These are phyloP conservation scores for Aspergillus biplanus DNA, from an alignment of 495 filamentous ascomycete genomes.

Conservation along the genomic window DNA sequence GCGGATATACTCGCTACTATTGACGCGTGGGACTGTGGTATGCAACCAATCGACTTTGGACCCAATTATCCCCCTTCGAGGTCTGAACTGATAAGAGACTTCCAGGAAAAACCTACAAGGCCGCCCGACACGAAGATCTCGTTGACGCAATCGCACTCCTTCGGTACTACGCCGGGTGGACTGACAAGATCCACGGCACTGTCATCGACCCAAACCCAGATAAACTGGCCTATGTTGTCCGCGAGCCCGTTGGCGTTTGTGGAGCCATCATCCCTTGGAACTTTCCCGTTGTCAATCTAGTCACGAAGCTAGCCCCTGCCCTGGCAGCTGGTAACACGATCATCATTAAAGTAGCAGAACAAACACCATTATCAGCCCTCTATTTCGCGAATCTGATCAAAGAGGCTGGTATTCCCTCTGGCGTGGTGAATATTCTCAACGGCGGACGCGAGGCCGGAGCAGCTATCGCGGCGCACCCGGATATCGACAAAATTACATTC, in stretches of 20 bases:
- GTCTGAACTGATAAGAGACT: too few species aligned
- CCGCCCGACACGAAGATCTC: slow-evolving; percentile 75
- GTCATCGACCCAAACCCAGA: slow-evolving; percentile 77
- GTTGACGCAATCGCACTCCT: slow-evolving; percentile 68
- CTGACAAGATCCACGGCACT: slow-evolving; percentile 91
- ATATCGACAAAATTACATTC: slow-evolving; percentile 91
- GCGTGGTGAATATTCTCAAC: slow-evolving; percentile 92
- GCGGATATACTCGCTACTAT: slow-evolving; percentile 81
- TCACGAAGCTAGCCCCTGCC: slow-evolving; percentile 92
- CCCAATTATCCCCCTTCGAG: too few species aligned
- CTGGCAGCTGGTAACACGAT: slow-evolving; percentile 87
- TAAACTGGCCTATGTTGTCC: slow-evolving; percentile 90
- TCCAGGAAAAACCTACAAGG: slow-evolving; percentile 76
- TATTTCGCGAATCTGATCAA: slow-evolving; percentile 83
- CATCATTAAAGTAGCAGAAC: slow-evolving; percentile 88
- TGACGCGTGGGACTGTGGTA: slow-evolving; percentile 85
- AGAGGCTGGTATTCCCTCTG: slow-evolving; percentile 91
- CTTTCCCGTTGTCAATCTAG: slow-evolving; percentile 64
- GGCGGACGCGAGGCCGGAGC: slow-evolving; percentile 81
- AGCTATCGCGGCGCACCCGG: slow-evolving; percentile 75
- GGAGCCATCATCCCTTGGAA: slow-evolving; percentile 87
- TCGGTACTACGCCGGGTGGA: slow-evolving; percentile 88
- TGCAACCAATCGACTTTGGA: too few species aligned
- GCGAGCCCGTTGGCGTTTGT: slow-evolving; percentile 89
- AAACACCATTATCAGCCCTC: slow-evolving; percentile 85